Evolutionary conservation across 192 early-diverging fungal genomes (phyloP).

Genomic region (Backusella tarrabulga): DNA sequence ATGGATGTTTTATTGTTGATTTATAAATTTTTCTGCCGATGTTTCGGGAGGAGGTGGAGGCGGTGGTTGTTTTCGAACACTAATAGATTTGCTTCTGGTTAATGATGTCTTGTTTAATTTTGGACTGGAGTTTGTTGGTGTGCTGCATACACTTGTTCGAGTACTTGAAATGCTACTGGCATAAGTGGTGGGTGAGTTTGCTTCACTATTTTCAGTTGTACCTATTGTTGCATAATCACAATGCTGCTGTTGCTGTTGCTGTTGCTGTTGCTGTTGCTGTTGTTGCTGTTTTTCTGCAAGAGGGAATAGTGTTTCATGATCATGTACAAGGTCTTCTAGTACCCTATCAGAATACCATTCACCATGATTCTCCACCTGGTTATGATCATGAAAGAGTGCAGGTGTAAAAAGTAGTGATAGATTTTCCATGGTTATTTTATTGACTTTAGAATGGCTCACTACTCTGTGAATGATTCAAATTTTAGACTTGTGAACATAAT

Average conservation of each 20-base stretch:
- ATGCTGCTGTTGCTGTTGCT: neutral
- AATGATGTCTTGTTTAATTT: neutral
- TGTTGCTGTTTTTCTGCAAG: neutral
- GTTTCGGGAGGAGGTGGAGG: neutral
- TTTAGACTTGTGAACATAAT: too few species aligned
- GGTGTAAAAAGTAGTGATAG: slow-evolving; percentile 63
- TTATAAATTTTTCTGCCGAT: neutral
- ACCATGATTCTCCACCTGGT: slow-evolving; percentile 29
- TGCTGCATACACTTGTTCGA: neutral
- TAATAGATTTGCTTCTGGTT: neutral
- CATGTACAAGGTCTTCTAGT: slow-evolving; percentile 24
- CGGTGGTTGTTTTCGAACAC: neutral
- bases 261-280: neutral
- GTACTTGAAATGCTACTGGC: neutral
- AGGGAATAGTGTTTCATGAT: slow-evolving; percentile 7
- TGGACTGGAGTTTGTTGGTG: neutral
- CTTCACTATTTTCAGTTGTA: neutral
- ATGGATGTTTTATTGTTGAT: neutral
- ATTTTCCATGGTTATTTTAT: slow-evolving; percentile 71
- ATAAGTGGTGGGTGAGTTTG: neutral
- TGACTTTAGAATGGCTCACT: slow-evolving; percentile 43
- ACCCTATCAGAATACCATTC: slow-evolving; percentile 32
- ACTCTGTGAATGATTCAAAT: slow-evolving; percentile 34
- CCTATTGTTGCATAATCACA: neutral
- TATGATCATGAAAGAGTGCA: slow-evolving; percentile 60